Conservation (phyloP, 768 basidiomycete species). For the Boletus sensibilis region DNA sequence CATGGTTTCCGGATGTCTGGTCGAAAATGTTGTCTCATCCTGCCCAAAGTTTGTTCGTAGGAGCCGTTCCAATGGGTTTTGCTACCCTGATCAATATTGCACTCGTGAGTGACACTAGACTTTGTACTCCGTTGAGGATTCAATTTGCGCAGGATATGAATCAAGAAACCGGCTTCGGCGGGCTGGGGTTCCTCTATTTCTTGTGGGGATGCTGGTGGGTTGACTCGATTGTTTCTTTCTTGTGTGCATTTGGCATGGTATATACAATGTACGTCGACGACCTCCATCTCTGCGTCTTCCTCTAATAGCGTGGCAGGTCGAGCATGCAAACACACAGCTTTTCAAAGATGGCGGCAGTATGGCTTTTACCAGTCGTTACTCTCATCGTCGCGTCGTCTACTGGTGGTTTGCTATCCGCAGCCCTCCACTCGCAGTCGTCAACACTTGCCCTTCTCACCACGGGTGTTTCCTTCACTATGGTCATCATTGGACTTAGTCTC, state of each 20-base stretch:
- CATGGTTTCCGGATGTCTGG: conserved; percentile 44
- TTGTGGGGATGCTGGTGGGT: conserved; percentile 56
- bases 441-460: conserved; percentile 43
- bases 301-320: conserved; percentile 38
- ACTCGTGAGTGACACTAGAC: conserved; percentile 28
- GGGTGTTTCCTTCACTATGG: conserved; percentile 43
- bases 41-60: conserved; percentile 45
- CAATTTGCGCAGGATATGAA: conserved; percentile 28
- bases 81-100: conserved; percentile 43
- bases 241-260: conserved; percentile 48
- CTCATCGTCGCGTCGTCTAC: conserved; percentile 53
- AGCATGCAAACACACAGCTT: conserved; percentile 41
- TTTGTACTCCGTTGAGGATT: neutral
- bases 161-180: conserved; percentile 38
- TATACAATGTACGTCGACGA: conserved; percentile 41
- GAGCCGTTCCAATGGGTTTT: conserved; percentile 45
- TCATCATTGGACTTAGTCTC: conserved; percentile 45
- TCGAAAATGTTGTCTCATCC: conserved; percentile 45
- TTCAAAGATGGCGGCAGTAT: conserved; percentile 42
- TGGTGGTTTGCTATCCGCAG: conserved; percentile 44
- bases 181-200: conserved; percentile 37
- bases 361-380: conserved; percentile 53
- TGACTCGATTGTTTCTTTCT: conserved; percentile 40
- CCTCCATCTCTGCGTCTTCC: neutral
- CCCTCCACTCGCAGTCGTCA: conserved; percentile 37